phyloP scores from a whole-genome alignment of 169 alveolate genomes.

The Plasmodium vinckei region DNA sequence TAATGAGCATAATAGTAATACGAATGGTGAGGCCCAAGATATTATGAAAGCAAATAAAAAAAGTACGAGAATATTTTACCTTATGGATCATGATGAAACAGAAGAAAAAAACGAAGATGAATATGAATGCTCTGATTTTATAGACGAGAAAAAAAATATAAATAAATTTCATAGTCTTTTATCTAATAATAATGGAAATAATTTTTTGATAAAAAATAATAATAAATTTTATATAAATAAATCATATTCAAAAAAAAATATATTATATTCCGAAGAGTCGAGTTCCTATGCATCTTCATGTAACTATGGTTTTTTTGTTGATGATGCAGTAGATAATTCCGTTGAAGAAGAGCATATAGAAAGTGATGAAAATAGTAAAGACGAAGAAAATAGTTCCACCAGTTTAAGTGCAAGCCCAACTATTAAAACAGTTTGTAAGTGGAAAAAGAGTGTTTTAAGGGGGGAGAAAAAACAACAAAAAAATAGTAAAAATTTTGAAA shows the following conservation, averaged over 20 bases:
- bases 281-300: slow-evolving; percentile 17
- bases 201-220: background rate
- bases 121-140: slow-evolving; percentile 2
- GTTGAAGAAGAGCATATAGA: background rate
- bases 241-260: slow-evolving; percentile 6
- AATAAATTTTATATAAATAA: slow-evolving; percentile 31
- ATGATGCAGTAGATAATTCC: slow-evolving; percentile 36
- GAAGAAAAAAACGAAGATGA: background rate
- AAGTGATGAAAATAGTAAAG: slow-evolving; percentile 13
- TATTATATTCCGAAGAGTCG: slow-evolving; percentile 22
- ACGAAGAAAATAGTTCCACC: background rate
- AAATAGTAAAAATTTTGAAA: background rate
- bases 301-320: slow-evolving; percentile 27
- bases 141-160: slow-evolving; percentile 3
- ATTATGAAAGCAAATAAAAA: too few relatives aligned
- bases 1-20: background rate
- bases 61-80: slow-evolving; percentile 26
- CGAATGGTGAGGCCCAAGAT: background rate
- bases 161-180: background rate
- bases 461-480: slow-evolving; percentile 2
- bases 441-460: background rate
- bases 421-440: background rate
- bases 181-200: slow-evolving; percentile 7
- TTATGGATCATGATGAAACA: background rate
- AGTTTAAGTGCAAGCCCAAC: background rate